A percentile compares a stretch with the other conserved stretches of the same genome.
Conservation (phyloP, 768 basidiomycete species). For the Boletus subcaerulescens region DNA sequence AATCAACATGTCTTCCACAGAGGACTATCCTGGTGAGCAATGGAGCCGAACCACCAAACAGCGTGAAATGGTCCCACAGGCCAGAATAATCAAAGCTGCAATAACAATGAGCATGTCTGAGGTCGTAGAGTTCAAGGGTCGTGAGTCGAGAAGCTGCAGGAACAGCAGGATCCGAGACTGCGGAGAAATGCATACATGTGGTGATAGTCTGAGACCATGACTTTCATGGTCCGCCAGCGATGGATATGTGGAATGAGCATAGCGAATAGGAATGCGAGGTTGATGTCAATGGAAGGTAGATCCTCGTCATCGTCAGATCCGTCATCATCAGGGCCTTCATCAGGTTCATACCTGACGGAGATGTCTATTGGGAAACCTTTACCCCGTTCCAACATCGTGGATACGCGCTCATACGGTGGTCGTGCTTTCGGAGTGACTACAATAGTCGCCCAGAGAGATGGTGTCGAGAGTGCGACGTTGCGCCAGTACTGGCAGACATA, state of each 20-base stretch:
- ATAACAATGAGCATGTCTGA: constrained; percentile 28
- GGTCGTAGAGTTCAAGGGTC: constrained; percentile 53
- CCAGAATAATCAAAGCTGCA: background rate
- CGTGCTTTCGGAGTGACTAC: constrained; percentile 19
- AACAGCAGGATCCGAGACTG: constrained; percentile 35
- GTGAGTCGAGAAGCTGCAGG: constrained; percentile 54
- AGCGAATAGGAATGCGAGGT: constrained; percentile 28
- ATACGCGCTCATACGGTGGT: constrained; percentile 43
- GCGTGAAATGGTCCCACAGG: constrained; percentile 39
- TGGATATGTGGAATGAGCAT: constrained; percentile 49
- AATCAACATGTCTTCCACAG: constrained; percentile 72
- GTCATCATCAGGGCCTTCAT: too few relatives aligned
- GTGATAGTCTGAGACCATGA: constrained; percentile 45
- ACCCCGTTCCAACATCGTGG: constrained; percentile 50
- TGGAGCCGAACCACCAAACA: constrained; percentile 55
- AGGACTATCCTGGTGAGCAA: constrained; percentile 46
- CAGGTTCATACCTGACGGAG: constrained; percentile 34
- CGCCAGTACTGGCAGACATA: constrained; percentile 54
- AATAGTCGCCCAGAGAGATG: constrained; percentile 57
- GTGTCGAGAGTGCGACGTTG: constrained; percentile 46
- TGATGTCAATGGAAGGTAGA: background rate
- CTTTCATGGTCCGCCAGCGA: constrained; percentile 52
- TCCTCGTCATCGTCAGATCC: too few relatives aligned
- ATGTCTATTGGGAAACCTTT: constrained; percentile 54
- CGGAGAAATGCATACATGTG: constrained; percentile 44